Conservation (phyloP, 805 yeast genomes). For the Saccharomyces eubayanus region DNA sequence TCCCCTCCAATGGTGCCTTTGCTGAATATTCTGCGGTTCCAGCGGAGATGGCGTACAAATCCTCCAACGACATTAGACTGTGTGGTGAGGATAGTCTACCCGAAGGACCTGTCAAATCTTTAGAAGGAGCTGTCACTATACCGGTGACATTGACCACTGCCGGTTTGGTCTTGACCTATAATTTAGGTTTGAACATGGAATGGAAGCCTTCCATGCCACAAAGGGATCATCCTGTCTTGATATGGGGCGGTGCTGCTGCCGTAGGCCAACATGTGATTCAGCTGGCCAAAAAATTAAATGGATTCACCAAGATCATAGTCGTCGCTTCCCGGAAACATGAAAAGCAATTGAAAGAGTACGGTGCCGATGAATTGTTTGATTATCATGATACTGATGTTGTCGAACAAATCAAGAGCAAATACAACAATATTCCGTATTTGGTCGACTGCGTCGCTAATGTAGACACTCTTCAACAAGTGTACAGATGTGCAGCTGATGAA, state of each 20-base stretch:
- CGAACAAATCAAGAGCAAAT: slow-evolving; percentile 34
- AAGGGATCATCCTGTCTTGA: slow-evolving; percentile 35
- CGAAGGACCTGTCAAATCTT: slow-evolving; percentile 37
- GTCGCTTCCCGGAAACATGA: slow-evolving; percentile 45
- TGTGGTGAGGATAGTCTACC: slow-evolving; percentile 24
- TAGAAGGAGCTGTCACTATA: slow-evolving; percentile 58
- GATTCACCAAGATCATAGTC: slow-evolving; percentile 37
- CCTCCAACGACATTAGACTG: slow-evolving; percentile 8
- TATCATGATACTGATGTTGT: slow-evolving; percentile 40
- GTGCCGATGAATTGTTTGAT: slow-evolving; percentile 47
- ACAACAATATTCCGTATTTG: slow-evolving; percentile 26
- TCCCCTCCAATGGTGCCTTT: slow-evolving; percentile 47
- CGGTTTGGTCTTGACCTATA: slow-evolving; percentile 33
- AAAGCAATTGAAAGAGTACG: slow-evolving; percentile 35
- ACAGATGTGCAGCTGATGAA: slow-evolving; percentile 32
- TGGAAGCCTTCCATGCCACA: slow-evolving; percentile 22
- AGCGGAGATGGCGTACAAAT: slow-evolving; percentile 23
- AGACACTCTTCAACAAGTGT: slow-evolving; percentile 28
- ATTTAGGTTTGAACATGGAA: slow-evolving; percentile 27
- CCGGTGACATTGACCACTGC: slow-evolving; percentile 47
- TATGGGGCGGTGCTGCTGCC: slow-evolving; percentile 66
- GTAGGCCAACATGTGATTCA: slow-evolving; percentile 54
- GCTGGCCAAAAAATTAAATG: slow-evolving; percentile 41
- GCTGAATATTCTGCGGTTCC: slow-evolving; percentile 42
- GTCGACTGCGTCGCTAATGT: slow-evolving; percentile 31